Evolutionary conservation across 2,329 filamentous ascomycete genomes (phyloP).

Genomic region (Pseudogymnoascus sp.): DNA sequence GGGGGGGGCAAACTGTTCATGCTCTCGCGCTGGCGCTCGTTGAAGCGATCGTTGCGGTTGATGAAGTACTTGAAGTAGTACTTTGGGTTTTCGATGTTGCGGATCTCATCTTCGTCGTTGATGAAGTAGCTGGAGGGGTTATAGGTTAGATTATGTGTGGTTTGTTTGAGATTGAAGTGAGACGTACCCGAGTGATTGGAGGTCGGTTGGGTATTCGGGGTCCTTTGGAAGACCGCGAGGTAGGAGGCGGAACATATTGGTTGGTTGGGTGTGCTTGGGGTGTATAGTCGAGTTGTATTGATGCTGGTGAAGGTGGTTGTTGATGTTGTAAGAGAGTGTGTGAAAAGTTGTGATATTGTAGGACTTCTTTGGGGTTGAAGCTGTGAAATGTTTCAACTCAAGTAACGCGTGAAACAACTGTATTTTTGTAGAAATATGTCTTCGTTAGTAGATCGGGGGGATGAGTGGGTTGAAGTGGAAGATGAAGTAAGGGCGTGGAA

Average conservation of each 20-base stretch:
- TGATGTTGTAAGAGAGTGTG: not conserved
- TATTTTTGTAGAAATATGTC: not conserved
- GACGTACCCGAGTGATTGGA: slow-evolving; percentile 64
- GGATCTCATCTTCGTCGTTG: slow-evolving; percentile 66
- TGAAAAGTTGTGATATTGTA: not conserved
- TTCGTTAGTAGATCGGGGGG: not conserved
- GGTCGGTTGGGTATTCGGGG: slow-evolving; percentile 53
- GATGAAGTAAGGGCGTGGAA: not conserved
- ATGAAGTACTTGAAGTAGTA: slow-evolving; percentile 67
- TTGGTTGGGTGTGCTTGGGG: not conserved
- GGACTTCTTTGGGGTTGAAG: not conserved
- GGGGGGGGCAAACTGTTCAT: slow-evolving; percentile 55
- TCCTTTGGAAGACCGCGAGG: slow-evolving; percentile 64
- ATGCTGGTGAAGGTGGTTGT: not conserved
- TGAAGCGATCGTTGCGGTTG: slow-evolving; percentile 66
- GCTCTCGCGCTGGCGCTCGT: slow-evolving; percentile 63
- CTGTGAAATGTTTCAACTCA: not conserved
- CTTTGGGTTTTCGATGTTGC: slow-evolving; percentile 57
- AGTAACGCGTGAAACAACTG: not conserved
- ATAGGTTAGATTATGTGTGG: not conserved
- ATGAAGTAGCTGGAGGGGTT: slow-evolving; percentile 59
- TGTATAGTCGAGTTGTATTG: not conserved
- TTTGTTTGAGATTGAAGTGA: not conserved
- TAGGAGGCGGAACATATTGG: slow-evolving; percentile 67
- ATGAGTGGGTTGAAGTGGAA: not conserved